These are phyloP conservation scores for Pestalotiopsis sp. DNA, from an alignment of 2,329 filamentous ascomycete genomes.

Conservation along the genomic window DNA sequence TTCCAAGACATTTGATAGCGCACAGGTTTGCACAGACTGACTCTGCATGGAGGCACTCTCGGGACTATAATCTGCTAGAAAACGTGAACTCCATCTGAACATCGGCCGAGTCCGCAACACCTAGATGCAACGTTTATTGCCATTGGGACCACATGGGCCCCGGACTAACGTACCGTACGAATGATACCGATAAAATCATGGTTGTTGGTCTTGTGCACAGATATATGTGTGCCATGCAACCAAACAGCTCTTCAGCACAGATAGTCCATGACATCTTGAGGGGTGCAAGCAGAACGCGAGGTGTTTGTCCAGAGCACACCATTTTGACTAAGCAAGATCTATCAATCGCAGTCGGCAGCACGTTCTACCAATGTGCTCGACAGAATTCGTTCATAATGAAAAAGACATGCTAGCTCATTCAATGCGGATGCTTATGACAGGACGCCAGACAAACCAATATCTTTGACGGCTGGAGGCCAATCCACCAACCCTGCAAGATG, in stretches of 20 bases:
- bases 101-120: not conserved
- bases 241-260: not conserved
- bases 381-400: not conserved
- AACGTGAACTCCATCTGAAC: not conserved
- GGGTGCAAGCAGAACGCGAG: too few species aligned
- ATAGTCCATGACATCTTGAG: too few species aligned
- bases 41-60: not conserved
- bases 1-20: not conserved
- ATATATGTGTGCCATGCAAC: not conserved
- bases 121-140: not conserved
- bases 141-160: not conserved
- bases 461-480: not conserved
- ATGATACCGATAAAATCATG: not conserved
- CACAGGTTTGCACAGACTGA: not conserved
- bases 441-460: not conserved
- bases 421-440: not conserved
- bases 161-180: not conserved
- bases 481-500: not conserved
- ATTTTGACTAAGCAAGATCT: too few species aligned
- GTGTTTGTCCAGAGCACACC: too few species aligned
- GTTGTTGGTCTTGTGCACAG: not conserved
- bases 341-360: too few species aligned
- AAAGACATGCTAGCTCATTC: not conserved
- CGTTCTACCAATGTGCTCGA: not conserved
- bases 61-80: not conserved